Conservation (phyloP, 805 yeast species). For the Starmerella bombicola region DNA sequence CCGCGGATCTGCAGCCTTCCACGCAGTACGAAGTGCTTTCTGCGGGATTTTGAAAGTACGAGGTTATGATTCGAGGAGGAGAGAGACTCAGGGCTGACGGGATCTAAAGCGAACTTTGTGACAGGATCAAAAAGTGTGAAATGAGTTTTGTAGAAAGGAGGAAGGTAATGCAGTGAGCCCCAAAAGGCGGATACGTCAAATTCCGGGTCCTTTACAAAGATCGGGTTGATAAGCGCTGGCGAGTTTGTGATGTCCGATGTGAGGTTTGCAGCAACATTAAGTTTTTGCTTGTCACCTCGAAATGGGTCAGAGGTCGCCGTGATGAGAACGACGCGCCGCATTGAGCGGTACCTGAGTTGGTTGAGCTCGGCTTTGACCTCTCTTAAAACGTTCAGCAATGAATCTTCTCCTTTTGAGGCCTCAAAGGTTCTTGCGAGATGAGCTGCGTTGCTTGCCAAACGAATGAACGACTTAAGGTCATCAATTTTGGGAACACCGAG, state of each 20-base stretch:
- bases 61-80: slow-evolving; percentile 1
- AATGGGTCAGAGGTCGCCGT: slow-evolving; percentile 20
- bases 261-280: slow-evolving; percentile 25
- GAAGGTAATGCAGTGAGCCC: slow-evolving; percentile 12
- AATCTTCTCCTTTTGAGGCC: slow-evolving; percentile 3
- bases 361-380: slow-evolving; percentile 14
- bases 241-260: slow-evolving; percentile 19
- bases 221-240: slow-evolving; percentile 17
- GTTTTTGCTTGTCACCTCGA: slow-evolving; percentile 11
- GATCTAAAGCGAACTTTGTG: slow-evolving; percentile 17
- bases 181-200: slow-evolving; percentile 19
- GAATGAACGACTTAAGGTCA: slow-evolving; percentile 17
- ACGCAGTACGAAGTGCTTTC: slow-evolving; percentile 10
- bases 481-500: slow-evolving; percentile 16
- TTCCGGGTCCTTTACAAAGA: slow-evolving; percentile 9
- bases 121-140: neutral
- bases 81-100: slow-evolving; percentile 7
- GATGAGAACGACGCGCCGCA: slow-evolving; percentile 16
- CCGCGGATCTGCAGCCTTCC: slow-evolving; percentile 8
- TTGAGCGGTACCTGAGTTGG: slow-evolving; percentile 10
- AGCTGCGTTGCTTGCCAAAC: slow-evolving; percentile 7
- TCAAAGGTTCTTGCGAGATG: neutral
- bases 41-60: slow-evolving; percentile 10
- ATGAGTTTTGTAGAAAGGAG: neutral
- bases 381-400: slow-evolving; percentile 7